A percentile compares a stretch with the other conserved stretches of the same genome.
Evolutionary conservation across 1,284 basidiomycete species (phyloP).

Genomic region (Fereydounia khargensis): DNA sequence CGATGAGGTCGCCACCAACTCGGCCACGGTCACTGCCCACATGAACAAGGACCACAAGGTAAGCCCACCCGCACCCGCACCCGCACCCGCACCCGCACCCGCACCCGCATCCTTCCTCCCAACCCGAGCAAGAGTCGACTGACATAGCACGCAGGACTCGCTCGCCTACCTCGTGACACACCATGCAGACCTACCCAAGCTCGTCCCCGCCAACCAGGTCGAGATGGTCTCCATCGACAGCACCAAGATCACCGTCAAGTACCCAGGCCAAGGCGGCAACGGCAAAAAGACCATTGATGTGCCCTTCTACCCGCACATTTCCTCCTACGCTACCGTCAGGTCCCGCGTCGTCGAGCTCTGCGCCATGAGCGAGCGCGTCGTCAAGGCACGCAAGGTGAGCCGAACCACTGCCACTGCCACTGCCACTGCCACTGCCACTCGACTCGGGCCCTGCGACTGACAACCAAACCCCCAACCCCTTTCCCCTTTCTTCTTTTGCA

Average conservation of each 20-base stretch:
- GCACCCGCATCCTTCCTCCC: not conserved
- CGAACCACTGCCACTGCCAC: not conserved
- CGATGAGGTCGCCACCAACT: conserved; percentile 29
- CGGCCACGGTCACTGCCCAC: conserved; percentile 25
- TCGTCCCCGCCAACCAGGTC: conserved; percentile 22
- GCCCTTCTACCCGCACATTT: conserved; percentile 24
- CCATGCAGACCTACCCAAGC: conserved; percentile 19
- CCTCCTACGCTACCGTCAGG: conserved; percentile 22
- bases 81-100: not conserved
- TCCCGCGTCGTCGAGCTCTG: conserved; percentile 24
- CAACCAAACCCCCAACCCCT: not conserved
- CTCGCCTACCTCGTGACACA: conserved; percentile 32
- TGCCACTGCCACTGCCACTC: not conserved
- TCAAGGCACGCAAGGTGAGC: conserved; percentile 25
- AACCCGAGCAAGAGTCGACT: not conserved
- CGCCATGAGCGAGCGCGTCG: conserved; percentile 12
- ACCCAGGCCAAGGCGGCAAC: conserved; percentile 10
- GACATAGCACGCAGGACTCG: conserved; percentile 11
- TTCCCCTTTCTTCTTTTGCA: not conserved
- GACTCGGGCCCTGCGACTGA: not conserved
- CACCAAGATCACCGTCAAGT: conserved; percentile 26
- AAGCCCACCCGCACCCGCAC: not conserved
- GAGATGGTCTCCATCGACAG: conserved; percentile 32
- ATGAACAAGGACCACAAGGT: conserved; percentile 42
- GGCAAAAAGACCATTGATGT: conserved; percentile 14